Evolutionary conservation across 1,284 basidiomycete species (phyloP).

Genomic region (Apiotrichum veenhuisii): DNA sequence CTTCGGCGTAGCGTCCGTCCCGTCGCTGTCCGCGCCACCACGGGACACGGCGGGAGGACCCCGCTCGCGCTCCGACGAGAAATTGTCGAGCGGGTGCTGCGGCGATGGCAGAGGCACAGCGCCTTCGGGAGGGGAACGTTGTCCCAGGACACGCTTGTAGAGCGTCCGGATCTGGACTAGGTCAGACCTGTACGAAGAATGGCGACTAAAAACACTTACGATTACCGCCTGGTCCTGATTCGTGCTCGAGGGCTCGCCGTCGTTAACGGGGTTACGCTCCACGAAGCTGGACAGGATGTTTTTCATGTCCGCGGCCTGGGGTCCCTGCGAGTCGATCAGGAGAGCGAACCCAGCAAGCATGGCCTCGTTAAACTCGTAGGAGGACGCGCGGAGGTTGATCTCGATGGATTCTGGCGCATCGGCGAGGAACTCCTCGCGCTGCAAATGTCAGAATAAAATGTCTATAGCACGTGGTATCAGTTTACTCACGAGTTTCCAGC

Average conservation of each 20-base stretch:
- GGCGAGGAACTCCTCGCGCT: slow-evolving; percentile 41
- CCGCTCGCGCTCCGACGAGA: slow-evolving; percentile 27
- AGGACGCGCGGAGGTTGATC: slow-evolving; percentile 39
- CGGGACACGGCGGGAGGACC: not conserved
- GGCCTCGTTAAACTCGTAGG: slow-evolving; percentile 46
- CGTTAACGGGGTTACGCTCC: slow-evolving; percentile 35
- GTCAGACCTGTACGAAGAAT: not conserved
- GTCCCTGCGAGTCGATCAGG: slow-evolving; percentile 37
- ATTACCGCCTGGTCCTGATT: slow-evolving; percentile 45
- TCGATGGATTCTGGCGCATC: slow-evolving; percentile 45
- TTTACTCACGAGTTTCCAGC: slow-evolving; percentile 37
- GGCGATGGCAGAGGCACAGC: not conserved
- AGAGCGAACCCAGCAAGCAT: slow-evolving; percentile 48
- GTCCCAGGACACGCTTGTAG: slow-evolving; percentile 32
- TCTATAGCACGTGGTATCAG: not conserved
- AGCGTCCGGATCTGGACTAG: slow-evolving; percentile 37
- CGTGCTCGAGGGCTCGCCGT: slow-evolving; percentile 30
- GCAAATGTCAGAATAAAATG: not conserved
- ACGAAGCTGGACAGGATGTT: slow-evolving; percentile 39
- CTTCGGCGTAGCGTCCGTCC: not conserved
- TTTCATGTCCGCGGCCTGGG: slow-evolving; percentile 37
- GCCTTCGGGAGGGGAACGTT: not conserved
- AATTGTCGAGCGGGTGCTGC: slow-evolving; percentile 18
- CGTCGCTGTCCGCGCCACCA: not conserved
- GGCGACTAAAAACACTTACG: slow-evolving; percentile 21